Percentiles rank a stretch among this genome's conserved stretches.
Evolutionary conservation across 1,284 basidiomycete species (phyloP).

Genomic region (Gomphus sp.): DNA sequence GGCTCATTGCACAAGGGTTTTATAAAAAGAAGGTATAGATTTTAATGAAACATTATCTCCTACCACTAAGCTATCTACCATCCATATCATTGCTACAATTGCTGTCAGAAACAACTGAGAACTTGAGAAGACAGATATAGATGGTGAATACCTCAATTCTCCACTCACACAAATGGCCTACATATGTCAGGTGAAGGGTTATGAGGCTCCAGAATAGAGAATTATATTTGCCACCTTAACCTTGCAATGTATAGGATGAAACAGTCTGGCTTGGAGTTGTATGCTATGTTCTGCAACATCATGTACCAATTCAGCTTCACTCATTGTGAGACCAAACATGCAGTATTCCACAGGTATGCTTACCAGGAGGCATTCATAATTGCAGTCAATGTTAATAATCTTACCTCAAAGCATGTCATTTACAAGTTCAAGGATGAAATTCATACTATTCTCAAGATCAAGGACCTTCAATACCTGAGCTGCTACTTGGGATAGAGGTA

Average conservation of each 20-base stretch:
- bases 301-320: background rate
- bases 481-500: slow-evolving; percentile 16
- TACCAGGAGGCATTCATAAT: background rate
- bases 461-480: background rate
- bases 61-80: slow-evolving; percentile 14
- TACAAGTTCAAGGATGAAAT: background rate
- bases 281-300: background rate
- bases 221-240: background rate
- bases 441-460: background rate
- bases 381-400: background rate
- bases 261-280: background rate
- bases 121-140: background rate
- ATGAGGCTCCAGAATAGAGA: background rate
- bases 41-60: slow-evolving; percentile 22
- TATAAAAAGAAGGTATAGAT: slow-evolving; percentile 26
- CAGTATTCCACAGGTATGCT: background rate
- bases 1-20: slow-evolving; percentile 35
- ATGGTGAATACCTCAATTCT: background rate
- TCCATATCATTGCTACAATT: slow-evolving; percentile 17
- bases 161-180: background rate
- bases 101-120: background rate
- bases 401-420: background rate
- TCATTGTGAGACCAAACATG: background rate
- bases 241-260: no score
- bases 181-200: background rate